A percentile compares a stretch with the other conserved stretches of the same genome.
Evolutionary conservation across 2,329 filamentous ascomycete species (phyloP).

Genomic region (Apiospora malaysiana): DNA sequence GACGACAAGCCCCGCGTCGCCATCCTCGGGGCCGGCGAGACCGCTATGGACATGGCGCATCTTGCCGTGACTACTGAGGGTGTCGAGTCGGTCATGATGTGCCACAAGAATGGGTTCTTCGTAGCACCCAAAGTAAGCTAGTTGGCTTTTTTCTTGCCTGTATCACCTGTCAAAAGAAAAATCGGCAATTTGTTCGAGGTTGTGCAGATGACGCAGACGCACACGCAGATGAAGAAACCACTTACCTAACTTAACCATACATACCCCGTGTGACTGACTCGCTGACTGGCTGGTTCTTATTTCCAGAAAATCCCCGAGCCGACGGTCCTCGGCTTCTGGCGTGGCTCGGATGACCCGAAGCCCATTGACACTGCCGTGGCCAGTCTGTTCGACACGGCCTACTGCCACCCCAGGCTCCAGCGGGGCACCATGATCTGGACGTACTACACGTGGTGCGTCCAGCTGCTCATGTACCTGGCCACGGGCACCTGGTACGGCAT

Average conservation of each 20-base stretch:
- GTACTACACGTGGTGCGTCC: slow-evolving; percentile 53
- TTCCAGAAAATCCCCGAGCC: slow-evolving; percentile 25
- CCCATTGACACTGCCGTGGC: slow-evolving; percentile 54
- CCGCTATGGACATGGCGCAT: slow-evolving; percentile 51
- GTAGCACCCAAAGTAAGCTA: slow-evolving; percentile 48
- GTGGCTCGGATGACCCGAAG: slow-evolving; percentile 42
- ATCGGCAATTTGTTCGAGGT: neutral
- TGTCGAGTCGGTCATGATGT: slow-evolving; percentile 47
- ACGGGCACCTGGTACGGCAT: slow-evolving; percentile 33
- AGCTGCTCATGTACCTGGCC: slow-evolving; percentile 45
- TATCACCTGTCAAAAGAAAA: neutral
- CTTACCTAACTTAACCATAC: neutral
- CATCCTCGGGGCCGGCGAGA: slow-evolving; percentile 52
- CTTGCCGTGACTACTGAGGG: slow-evolving; percentile 51
- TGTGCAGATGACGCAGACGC: neutral
- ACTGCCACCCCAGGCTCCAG: slow-evolving; percentile 53
- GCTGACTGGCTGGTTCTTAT: no score
- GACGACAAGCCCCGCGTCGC: slow-evolving; percentile 46
- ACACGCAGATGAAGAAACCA: no score
- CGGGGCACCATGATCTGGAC: slow-evolving; percentile 50
- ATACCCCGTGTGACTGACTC: no score
- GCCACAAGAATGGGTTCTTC: slow-evolving; percentile 53
- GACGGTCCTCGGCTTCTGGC: slow-evolving; percentile 31
- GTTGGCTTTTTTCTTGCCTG: neutral
- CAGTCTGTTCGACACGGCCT: slow-evolving; percentile 58